Conservation (phyloP, 169 alveolate species). For the Plasmodium vivax region DNA sequence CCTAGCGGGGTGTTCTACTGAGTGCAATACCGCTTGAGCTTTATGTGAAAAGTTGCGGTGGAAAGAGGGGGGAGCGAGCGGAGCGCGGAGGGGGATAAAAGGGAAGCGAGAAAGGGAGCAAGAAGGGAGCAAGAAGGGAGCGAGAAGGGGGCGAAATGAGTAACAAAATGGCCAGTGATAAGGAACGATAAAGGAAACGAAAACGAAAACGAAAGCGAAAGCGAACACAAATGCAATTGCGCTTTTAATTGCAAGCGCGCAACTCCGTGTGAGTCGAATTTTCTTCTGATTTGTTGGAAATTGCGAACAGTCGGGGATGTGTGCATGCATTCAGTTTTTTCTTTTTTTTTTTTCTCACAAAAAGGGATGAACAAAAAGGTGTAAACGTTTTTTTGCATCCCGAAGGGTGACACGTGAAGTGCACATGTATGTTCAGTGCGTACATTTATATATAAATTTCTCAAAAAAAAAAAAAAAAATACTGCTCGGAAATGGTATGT, state of each 20-base stretch:
- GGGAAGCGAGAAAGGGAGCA: not conserved
- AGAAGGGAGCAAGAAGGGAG: not conserved
- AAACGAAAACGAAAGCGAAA: not conserved
- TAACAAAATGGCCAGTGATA: not conserved
- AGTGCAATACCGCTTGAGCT: not conserved
- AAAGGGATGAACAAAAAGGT: not conserved
- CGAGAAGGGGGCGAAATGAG: not conserved
- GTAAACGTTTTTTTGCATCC: not conserved
- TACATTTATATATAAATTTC: not conserved
- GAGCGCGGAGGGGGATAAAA: not conserved
- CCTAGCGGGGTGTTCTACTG: slow-evolving; percentile 4
- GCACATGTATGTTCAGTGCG: not conserved
- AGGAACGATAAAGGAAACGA: not conserved
- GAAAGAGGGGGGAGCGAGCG: not conserved
- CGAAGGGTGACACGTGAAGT: not conserved
- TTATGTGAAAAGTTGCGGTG: not conserved
- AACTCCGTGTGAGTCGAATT: slow-evolving; percentile 20
- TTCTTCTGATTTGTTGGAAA: slow-evolving; percentile 18
- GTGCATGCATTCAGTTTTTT: slow-evolving; percentile 62
- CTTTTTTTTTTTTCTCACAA: not conserved
- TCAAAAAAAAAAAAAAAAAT: not conserved
- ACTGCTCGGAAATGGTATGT: not conserved
- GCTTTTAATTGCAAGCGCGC: not conserved
- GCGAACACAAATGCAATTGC: not conserved
- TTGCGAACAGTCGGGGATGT: slow-evolving; percentile 25